Evolutionary conservation across 2,329 filamentous ascomycete species (phyloP), one percentile per base, ranked within the genome.

Genomic region (Venturiaceae sp.): DNA sequence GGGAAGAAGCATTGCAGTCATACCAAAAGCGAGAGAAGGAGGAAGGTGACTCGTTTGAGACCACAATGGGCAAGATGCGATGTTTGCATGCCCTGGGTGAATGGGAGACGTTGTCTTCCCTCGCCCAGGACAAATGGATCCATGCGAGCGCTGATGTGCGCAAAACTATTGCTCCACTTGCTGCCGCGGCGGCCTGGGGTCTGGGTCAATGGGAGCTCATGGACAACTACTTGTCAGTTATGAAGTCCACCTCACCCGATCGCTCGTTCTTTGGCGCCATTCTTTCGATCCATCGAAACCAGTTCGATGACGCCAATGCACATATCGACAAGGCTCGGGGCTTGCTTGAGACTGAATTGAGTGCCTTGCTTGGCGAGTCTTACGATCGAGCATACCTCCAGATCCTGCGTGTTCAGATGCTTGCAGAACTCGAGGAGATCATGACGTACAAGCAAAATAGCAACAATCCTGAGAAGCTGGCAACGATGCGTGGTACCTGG

Each of bases 1-100:
- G 95, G 95, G 95, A 99, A 64, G 95, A 99, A 72, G 94, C 94
- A 2, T 78, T 99, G 58, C 84, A 86, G 50, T 95, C 94, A 53
- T 97, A 97, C 68, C 89, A 94, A 66, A 86, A 90, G 68, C 87
- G 92, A 47, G 92, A 96, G 63, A 79, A 90, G 32, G 82, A 83
- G 32, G 83, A 86, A 61, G 79, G 79, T 11, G 75, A 78, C 37
- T 91, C 90, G 0, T 90, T 99, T 61, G 94, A 97, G 61, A 90
- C 99, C 57, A 91, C 95, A 34, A 97, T 99, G 92, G 94, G 94
- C 64, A 99, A 99, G 75, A 99, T 99, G 94, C 86, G 94, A 53
- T 99, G 94, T 79, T 76, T 97, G 63, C 94, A 99, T 70, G 95
- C 94, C 8, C 80, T 99, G 36, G 94, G 94, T 62, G 94, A 99